Evolutionary conservation across 2,329 filamentous ascomycete species (phyloP), one percentile per base, ranked within the genome.

Genomic region (Stemphylium beticola): DNA sequence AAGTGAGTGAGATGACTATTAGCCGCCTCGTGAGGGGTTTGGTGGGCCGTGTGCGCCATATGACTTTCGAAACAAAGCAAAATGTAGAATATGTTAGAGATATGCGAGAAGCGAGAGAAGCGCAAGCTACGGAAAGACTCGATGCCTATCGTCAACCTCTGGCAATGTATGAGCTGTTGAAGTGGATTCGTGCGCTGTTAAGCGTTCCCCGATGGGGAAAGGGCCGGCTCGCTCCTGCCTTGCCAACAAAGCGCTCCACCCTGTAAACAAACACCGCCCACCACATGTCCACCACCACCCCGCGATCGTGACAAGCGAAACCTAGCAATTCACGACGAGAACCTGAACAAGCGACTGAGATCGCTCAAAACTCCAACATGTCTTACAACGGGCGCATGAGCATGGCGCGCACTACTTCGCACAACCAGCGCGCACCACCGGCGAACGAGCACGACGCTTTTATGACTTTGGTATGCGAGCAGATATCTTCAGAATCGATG

Each of bases 351-450:
- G 36, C 24, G 12, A 36, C n/a, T n/a, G 11, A 5, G 3, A 29
- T 41, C 40, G 24, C 36, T 17, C 29, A 36, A 18, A 31, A 37
- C 40, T 18, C 9, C 60, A 68, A 40, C 37, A 81, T 81, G 79
- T 78, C 79, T 53, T 81, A 77, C 69, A 80, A 80, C 58, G 76
- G 76, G 52, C 78, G 80, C 62, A 81, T 81, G 78, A 82, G 80
- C 65, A 80, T 77, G 68, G 80, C 77, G 63, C 72, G 68, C 62
- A 72, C 76, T 12, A 73, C 75, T 18, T 69, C 65, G 22, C 71
- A 67, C 69, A 79, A 72, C 49, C 71, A 70, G 67, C 76, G 73
- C 64, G 70, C 68, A 43, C 72, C 72, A 37, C 74, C 75, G 41
- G 74, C 77, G 14, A 76, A 80, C 40, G 77, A 80, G 49, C 71